phyloP scores from a whole-genome alignment of 768 basidiomycete genomes.

The Tricholoma sp. region DNA sequence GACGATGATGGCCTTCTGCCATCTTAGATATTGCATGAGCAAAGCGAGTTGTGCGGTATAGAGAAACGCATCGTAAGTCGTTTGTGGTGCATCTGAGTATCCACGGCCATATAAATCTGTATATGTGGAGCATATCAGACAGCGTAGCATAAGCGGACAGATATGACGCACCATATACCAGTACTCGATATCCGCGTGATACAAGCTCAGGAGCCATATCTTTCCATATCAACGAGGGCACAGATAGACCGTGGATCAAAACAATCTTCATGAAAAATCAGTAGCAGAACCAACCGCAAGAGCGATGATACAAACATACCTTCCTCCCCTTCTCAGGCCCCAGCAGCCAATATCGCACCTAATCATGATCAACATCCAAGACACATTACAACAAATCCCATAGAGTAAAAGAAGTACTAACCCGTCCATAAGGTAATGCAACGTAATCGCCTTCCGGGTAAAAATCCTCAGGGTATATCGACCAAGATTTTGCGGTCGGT shows the following conservation, averaged over 20 bases:
- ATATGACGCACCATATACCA: conserved; percentile 57
- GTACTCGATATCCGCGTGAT: conserved; percentile 61
- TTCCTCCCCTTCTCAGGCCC: conserved; percentile 66
- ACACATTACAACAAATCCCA: neutral
- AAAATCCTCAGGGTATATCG: conserved; percentile 69
- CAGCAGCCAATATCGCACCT: conserved; percentile 76
- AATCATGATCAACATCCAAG: conserved; percentile 17
- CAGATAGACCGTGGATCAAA: conserved; percentile 72
- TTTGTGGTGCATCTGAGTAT: conserved; percentile 76
- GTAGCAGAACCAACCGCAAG: neutral
- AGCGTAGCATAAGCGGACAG: neutral
- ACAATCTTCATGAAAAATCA: conserved; percentile 46
- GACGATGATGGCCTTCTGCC: conserved; percentile 60
- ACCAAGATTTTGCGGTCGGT: conserved; percentile 49
- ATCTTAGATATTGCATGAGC: conserved; percentile 72
- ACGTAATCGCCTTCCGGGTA: conserved; percentile 63
- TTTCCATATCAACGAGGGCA: conserved; percentile 75
- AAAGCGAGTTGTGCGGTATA: conserved; percentile 79
- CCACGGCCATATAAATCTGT: conserved; percentile 79
- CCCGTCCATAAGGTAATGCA: conserved; percentile 59
- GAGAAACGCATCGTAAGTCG: conserved; percentile 57
- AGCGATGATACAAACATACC: conserved; percentile 32
- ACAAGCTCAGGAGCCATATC: conserved; percentile 66
- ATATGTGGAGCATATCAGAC: neutral
- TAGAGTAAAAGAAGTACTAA: conserved; percentile 16